Conservation (phyloP, 1,284 basidiomycete genomes). For the Austroboletus niveus region DNA sequence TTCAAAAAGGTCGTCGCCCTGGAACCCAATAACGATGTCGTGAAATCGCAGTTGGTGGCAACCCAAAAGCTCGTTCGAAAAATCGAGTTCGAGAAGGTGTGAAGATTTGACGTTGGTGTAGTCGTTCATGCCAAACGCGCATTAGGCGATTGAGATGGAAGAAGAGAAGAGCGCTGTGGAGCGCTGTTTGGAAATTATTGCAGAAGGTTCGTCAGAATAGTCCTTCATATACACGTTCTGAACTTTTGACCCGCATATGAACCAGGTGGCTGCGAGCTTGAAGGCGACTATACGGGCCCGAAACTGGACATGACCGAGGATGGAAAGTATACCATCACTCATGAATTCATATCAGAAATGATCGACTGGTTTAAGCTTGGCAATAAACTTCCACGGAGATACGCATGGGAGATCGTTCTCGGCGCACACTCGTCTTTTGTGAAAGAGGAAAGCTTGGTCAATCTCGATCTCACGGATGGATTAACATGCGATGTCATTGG, state of each 20-base stretch:
- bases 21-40: constrained; percentile 85
- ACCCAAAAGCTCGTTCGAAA: constrained; percentile 89
- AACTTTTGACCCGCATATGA: constrained; percentile 2
- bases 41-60: constrained; percentile 79
- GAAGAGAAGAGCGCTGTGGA: constrained; percentile 78
- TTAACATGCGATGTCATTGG: constrained; percentile 89
- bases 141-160: constrained; percentile 84
- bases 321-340: constrained; percentile 70
- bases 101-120: constrained; percentile 9
- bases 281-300: constrained; percentile 68
- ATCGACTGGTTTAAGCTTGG: constrained; percentile 91
- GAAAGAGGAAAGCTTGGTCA: constrained; percentile 82
- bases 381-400: constrained; percentile 81
- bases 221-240: neutral
- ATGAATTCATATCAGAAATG: constrained; percentile 84
- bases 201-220: constrained; percentile 53
- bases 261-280: constrained; percentile 70
- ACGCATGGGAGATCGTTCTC: constrained; percentile 95
- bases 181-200: constrained; percentile 76
- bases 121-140: neutral
- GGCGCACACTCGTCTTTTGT: constrained; percentile 79
- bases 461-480: constrained; percentile 75
- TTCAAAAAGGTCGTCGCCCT: constrained; percentile 85
- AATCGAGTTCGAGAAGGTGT: constrained; percentile 86
- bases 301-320: constrained; percentile 52